Evolutionary conservation across 352 stramenopile genomes (phyloP), one percentile per base, ranked within the genome.

Genomic region (Elongisporangium prolatum): DNA sequence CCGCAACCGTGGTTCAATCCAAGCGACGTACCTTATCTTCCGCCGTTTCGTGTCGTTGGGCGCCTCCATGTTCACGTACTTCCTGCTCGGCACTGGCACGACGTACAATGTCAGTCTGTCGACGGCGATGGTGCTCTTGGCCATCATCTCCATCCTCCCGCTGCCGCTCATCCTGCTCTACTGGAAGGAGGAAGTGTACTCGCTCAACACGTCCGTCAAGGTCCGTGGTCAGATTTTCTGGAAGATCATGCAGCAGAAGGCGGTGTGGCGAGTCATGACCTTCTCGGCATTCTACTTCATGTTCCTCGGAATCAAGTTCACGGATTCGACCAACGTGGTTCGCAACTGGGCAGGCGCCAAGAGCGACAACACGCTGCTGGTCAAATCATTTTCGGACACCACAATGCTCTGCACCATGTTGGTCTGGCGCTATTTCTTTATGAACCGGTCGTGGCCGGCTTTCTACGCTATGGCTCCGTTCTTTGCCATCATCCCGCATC

Each of bases 201-300:
- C 69, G 60, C 67, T 87, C 50, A 71, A 80, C 44, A 86, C 65
- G 54, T 79, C 70, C 51, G 73, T 87, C 65, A 80, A 77, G 63
- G 76, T 83, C 28, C 79, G 77, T 40, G 77, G 67, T 17, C 71
- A 83, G 54, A 86, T 83, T 55, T 67, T 86, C 54, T 88, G 75
- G 80, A 89, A 88, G 65, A 85, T 86, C 68, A 85, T 86, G 68
- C 73, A 87, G 65, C 80, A 89, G 61, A 87, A 88, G 58, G 80
- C 75, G 8, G 77, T 89, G 69, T 88, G 80, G 77, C 72, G 72
- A 21, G 80, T 86, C 56, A 61, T 89, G 14, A 72, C 71, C 44
- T 89, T 89, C 61, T 81, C 84, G 56, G 77, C 68, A 50, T 69
- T 84, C 56, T 89, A 84, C 58, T 76, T 62, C 34, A 38, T 89